Percentiles rank a stretch among this genome's conserved stretches.
phyloP scores from a whole-genome alignment of 768 basidiomycete species.

The Suillus variegatus region DNA sequence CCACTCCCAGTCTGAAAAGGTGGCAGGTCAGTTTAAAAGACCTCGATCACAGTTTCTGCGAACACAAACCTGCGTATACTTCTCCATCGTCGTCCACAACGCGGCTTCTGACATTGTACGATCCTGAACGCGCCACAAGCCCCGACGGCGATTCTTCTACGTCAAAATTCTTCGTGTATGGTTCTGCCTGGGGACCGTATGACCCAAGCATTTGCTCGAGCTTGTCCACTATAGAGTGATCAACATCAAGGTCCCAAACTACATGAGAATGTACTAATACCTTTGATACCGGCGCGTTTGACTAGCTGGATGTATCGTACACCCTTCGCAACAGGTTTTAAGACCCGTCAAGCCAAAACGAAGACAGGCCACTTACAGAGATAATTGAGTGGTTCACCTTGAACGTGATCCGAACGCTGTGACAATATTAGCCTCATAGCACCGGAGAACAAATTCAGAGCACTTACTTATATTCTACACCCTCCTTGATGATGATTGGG shows the following conservation, averaged over 20 bases:
- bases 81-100: constrained; percentile 87
- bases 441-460: not conserved
- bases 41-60: not conserved
- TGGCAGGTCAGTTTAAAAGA: constrained; percentile 13
- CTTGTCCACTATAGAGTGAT: constrained; percentile 70
- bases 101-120: constrained; percentile 76
- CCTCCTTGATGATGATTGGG: constrained; percentile 78
- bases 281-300: constrained; percentile 74
- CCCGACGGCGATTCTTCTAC: constrained; percentile 77
- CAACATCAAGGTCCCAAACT: constrained; percentile 7
- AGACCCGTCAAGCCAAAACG: not conserved
- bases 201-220: constrained; percentile 94
- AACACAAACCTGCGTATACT: constrained; percentile 70
- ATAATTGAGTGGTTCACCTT: constrained; percentile 90
- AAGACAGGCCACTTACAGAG: constrained; percentile 48
- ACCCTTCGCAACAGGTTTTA: constrained; percentile 48
- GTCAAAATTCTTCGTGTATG: constrained; percentile 78
- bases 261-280: constrained; percentile 38
- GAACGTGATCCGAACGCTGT: constrained; percentile 78
- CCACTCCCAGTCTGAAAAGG: constrained; percentile 53
- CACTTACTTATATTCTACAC: constrained; percentile 82
- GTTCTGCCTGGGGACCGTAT: constrained; percentile 68
- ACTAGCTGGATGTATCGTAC: constrained; percentile 89
- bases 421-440: constrained; percentile 10
- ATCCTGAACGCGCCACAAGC: constrained; percentile 78